Conservation (phyloP, 2,329 filamentous ascomycete genomes). For the Akanthomyces uredinophilus region DNA sequence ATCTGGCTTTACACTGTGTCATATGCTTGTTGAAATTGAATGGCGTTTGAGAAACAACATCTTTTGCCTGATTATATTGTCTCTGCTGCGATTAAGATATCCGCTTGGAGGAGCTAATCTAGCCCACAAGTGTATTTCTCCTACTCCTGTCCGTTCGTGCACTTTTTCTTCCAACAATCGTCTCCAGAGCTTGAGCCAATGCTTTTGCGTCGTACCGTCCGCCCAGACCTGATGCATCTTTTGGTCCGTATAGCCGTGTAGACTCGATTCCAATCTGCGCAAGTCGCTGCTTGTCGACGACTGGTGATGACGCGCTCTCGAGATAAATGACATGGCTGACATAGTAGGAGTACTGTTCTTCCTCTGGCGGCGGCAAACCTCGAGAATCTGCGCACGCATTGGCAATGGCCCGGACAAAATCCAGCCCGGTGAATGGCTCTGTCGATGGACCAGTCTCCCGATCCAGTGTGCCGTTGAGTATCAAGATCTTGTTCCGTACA, state of each 20-base stretch:
- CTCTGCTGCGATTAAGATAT: too few species aligned
- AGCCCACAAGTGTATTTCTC: slow-evolving; percentile 40
- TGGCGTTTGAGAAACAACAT: background rate
- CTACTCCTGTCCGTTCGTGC: slow-evolving; percentile 33
- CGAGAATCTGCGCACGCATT: slow-evolving; percentile 67
- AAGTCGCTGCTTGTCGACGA: slow-evolving; percentile 62
- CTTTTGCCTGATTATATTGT: background rate
- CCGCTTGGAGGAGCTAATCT: background rate
- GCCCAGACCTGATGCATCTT: slow-evolving; percentile 35
- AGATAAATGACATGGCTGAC: slow-evolving; percentile 82
- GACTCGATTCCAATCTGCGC: slow-evolving; percentile 67
- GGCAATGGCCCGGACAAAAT: slow-evolving; percentile 78
- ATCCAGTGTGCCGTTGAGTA: slow-evolving; percentile 79
- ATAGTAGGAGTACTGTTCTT: slow-evolving; percentile 57
- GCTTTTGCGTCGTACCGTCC: slow-evolving; percentile 71
- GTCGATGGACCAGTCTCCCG: slow-evolving; percentile 74
- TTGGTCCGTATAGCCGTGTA: slow-evolving; percentile 70
- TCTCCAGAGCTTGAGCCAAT: slow-evolving; percentile 68
- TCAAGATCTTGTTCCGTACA: slow-evolving; percentile 67
- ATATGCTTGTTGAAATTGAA: slow-evolving; percentile 5
- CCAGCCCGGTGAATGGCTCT: slow-evolving; percentile 63
- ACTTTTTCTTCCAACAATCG: slow-evolving; percentile 60
- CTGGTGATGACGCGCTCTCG: slow-evolving; percentile 64
- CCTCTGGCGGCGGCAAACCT: slow-evolving; percentile 34
- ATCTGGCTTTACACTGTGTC: background rate